Base-by-base conservation (phyloP, 768 basidiomycete species). In the Tricholomella constricta region DNA sequence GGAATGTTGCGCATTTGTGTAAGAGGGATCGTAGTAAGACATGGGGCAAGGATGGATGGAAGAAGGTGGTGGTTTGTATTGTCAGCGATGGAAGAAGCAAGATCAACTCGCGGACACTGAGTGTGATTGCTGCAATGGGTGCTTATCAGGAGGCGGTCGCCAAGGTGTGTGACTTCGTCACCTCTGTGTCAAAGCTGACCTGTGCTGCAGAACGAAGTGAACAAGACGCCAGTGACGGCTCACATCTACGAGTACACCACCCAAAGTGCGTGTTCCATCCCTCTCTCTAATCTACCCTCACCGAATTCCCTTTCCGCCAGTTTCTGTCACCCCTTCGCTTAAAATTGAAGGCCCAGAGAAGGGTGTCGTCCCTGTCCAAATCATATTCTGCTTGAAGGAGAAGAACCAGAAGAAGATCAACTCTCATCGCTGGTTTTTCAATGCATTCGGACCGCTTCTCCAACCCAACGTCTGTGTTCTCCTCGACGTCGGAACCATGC, bases 41-140 rank as follows among this genome's bases (percentile, higher is more conserved):
- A 4, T 98, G 96, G 96, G 95, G 94, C 1, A 89, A 89, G 67
- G 94, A 97, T 0, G 94, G 94, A 1, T 98, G 96, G 96, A 95
- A 98, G 78, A 98, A 97, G 78, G 91, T 96, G 29, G 94, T 95
- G 7, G 88, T 96, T 9, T 94, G 91, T 63, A 86, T 95, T 60
- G 93, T 96, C 7, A 89, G 88, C 36, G 92, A 95, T 68, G 94
- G 92, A 1, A 80, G 93, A 26, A 65, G 72, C 57, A 93, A 94
- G 79, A 89, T 96, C 69, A 92, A 94, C 65, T 80, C 87, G 37
- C 73, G 91, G 55, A 91, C 89, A 14, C 68, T 94, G 62, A 88
- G 85, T 57, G 91, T 94, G 29, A 82, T 99, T 53, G 96, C 95
- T 11, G 85, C 94, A 3, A 88, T 98, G 83, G 96, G 96, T 6